These are phyloP conservation scores for Talaromyces sp. DNA, from an alignment of 2,329 filamentous ascomycete genomes.

Conservation along the genomic window DNA sequence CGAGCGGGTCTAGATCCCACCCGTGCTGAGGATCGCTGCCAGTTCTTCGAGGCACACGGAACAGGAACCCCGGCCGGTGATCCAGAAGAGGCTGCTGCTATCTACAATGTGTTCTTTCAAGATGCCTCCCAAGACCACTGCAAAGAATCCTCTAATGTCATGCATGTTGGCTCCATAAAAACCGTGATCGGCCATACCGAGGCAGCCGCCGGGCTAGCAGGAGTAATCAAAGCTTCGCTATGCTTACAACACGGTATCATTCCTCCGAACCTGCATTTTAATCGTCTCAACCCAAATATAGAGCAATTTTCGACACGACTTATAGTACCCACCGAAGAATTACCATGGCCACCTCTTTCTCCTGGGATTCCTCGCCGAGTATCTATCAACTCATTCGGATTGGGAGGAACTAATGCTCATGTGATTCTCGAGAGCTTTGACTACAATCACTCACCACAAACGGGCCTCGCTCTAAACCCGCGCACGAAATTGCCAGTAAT, in stretches of 20 bases:
- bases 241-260: constrained; percentile 30
- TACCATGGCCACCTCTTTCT: constrained; percentile 14
- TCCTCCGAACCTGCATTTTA: constrained; percentile 21
- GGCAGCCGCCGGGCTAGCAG: constrained; percentile 19
- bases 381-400: constrained; percentile 42
- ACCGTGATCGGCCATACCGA: constrained; percentile 31
- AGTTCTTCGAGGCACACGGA: constrained; percentile 44
- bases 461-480: background rate
- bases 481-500: background rate
- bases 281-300: constrained; percentile 21
- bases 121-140: constrained; percentile 11
- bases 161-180: constrained; percentile 26
- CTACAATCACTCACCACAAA: background rate
- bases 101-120: constrained; percentile 18
- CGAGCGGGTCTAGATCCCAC: constrained; percentile 32
- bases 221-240: constrained; percentile 23
- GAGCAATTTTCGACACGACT: constrained; percentile 20
- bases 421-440: constrained; percentile 16
- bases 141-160: background rate
- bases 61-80: constrained; percentile 36
- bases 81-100: constrained; percentile 23
- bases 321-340: constrained; percentile 14
- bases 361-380: constrained; percentile 13
- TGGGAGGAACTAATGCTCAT: constrained; percentile 32
- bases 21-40: constrained; percentile 21